Percentiles rank a stretch among this genome's conserved stretches.
phyloP scores from a whole-genome alignment of 306 rosid genomes.

The Aeschynomene evenia region DNA sequence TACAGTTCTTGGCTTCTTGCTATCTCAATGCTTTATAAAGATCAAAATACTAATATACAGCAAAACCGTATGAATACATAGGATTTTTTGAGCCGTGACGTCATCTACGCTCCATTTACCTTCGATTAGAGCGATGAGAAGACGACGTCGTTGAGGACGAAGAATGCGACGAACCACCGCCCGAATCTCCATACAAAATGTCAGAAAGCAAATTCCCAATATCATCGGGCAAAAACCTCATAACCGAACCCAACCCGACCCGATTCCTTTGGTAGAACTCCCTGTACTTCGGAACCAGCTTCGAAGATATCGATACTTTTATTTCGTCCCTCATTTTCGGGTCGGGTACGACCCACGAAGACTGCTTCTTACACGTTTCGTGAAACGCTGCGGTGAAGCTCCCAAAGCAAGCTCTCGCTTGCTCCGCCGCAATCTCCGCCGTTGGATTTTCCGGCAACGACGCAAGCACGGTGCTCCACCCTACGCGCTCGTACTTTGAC shows the following conservation, averaged over 20 bases:
- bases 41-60: not conserved
- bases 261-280: slow-evolving; percentile 44
- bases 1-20: no score
- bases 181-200: slow-evolving; percentile 46
- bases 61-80: not conserved
- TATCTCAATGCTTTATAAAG: no score
- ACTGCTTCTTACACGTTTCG: slow-evolving; percentile 58
- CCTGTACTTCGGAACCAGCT: slow-evolving; percentile 41
- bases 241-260: slow-evolving; percentile 39
- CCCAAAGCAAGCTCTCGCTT: slow-evolving; percentile 40
- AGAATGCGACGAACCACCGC: slow-evolving; percentile 45
- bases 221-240: slow-evolving; percentile 50
- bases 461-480: slow-evolving; percentile 62
- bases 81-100: not conserved
- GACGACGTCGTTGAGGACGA: slow-evolving; percentile 26
- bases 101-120: not conserved
- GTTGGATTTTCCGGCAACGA: slow-evolving; percentile 58
- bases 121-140: slow-evolving; percentile 25
- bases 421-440: slow-evolving; percentile 48
- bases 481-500: slow-evolving; percentile 55
- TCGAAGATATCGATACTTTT: slow-evolving; percentile 44
- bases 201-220: slow-evolving; percentile 53
- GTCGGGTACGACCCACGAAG: slow-evolving; percentile 56
- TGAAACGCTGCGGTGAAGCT: slow-evolving; percentile 49
- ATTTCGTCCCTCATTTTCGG: slow-evolving; percentile 59